Percentiles rank a stretch among this genome's conserved stretches.
Conservation (phyloP, 2,329 filamentous ascomycete genomes). For the Colletotrichum paranaense region DNA sequence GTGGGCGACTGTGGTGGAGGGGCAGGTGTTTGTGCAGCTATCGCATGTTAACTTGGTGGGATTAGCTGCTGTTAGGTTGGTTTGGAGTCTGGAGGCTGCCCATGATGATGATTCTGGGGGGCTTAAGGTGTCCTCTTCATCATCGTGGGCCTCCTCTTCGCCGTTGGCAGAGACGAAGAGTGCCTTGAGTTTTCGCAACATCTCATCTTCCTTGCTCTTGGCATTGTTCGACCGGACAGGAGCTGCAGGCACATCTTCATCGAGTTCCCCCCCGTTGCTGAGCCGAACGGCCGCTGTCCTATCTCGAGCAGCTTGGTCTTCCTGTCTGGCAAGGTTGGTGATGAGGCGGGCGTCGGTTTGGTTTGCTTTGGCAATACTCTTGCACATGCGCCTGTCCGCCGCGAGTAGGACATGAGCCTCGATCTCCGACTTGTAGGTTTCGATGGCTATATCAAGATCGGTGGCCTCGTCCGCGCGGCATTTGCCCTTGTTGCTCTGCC, state of each 20-base stretch:
- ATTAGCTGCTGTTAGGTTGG: too few relatives aligned
- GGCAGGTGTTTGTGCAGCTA: neutral
- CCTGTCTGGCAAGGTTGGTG: neutral
- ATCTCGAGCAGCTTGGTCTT: conserved; percentile 9
- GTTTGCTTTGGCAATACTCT: conserved; percentile 36
- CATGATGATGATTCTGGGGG: neutral
- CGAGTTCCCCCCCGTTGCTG: neutral
- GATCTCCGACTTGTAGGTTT: conserved; percentile 35
- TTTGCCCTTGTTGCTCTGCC: conserved; percentile 25
- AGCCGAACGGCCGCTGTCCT: neutral
- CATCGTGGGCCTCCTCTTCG: neutral
- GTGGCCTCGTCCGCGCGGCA: conserved; percentile 15
- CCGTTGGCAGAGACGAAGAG: neutral
- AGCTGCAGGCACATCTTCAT: too few relatives aligned
- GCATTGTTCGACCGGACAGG: too few relatives aligned
- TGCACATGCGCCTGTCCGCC: conserved; percentile 34
- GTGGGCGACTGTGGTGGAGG: neutral
- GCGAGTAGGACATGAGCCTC: neutral
- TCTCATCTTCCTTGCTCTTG: neutral
- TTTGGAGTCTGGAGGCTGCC: too few relatives aligned
- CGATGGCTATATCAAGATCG: conserved; percentile 30
- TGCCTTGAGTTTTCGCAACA: neutral
- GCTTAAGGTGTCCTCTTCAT: neutral
- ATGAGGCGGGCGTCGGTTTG: conserved; percentile 39
- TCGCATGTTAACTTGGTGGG: neutral